Conservation (phyloP, 768 basidiomycete genomes). For the Cubamyces sp. region DNA sequence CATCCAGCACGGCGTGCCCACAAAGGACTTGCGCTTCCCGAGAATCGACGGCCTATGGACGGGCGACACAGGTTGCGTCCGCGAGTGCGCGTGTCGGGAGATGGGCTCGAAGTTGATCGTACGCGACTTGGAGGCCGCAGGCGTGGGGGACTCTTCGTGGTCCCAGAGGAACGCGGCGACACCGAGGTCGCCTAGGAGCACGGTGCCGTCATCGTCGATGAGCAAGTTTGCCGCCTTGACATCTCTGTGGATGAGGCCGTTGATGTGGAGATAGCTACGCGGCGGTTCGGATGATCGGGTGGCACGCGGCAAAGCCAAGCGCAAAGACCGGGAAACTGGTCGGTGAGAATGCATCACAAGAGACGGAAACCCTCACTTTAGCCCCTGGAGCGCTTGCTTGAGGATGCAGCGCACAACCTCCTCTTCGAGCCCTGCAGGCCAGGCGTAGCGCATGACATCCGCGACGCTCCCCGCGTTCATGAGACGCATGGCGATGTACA, state of each 20-base stretch:
- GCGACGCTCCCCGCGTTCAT: constrained; percentile 90
- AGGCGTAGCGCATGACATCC: constrained; percentile 83
- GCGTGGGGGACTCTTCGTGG: constrained; percentile 46
- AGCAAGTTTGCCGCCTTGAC: constrained; percentile 94
- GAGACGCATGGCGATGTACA: constrained; percentile 84
- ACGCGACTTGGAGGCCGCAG: constrained; percentile 14
- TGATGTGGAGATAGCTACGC: constrained; percentile 80
- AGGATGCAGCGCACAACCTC: constrained; percentile 85
- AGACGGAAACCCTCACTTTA: constrained; percentile 64
- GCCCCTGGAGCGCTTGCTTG: constrained; percentile 84
- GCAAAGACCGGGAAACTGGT: not conserved
- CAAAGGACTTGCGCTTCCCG: constrained; percentile 89
- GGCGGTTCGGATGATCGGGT: not conserved
- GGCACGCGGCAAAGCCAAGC: not conserved
- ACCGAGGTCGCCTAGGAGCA: constrained; percentile 90
- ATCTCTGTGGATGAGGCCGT: constrained; percentile 92
- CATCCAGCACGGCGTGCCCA: constrained; percentile 99
- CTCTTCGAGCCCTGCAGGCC: constrained; percentile 90
- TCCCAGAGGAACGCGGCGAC: constrained; percentile 86
- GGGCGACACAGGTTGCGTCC: constrained; percentile 33
- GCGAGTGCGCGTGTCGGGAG: constrained; percentile 12
- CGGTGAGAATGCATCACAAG: constrained; percentile 16
- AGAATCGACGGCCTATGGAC: constrained; percentile 48
- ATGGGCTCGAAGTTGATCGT: constrained; percentile 30
- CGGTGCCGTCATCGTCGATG: constrained; percentile 88